Base-by-base conservation (phyloP, 1,139 yeast genomes). In the Scheffersomyces segobiensis region DNA sequence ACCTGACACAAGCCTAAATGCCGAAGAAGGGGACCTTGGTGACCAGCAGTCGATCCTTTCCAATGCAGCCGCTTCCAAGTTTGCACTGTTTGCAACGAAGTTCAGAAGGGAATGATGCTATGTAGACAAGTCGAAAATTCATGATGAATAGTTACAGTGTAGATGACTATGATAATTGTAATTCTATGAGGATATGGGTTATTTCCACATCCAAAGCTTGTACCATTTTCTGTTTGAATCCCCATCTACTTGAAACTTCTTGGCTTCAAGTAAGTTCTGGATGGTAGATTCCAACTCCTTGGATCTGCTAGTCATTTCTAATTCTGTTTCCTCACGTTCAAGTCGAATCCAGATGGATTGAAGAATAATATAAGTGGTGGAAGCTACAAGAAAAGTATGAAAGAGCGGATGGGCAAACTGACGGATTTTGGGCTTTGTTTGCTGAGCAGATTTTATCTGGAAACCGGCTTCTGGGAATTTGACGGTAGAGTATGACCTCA, bases 51-150 rank as follows among this genome's bases (percentile, higher is more conserved):
- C 72, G 47, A 65, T 69, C 7, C 63, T 69, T 53, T 73, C 77
- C 39, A 69, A 64, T 53, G 63, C 72, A 12, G 70, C 80, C 1
- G 76, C 81, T 4, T 71, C 80, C 26, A 79, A 75, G 63, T 78
- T 79, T 66, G 81, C 83, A 21, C 77, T 77, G 62, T 79, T 78
- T 62, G 73, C 82, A 64, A 72, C 74, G 51, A 71, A 74, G 61
- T 77, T 77, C 60, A 67, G 69, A 52, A 70, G 70, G 63, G 50
- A 48, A 48, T 24, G 24, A 48, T 20, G 17, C 20, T 48, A 24
- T n/a, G 50, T 20, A 48, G 50, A 19, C n/a, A 20, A n/a, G 19
- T 19, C 50, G 14, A 48, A 19, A 14, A 20, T 20, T 48, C 20
- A 20, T 48, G 24, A 21, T 48, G 50, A 48, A 18, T 5, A 20